Evolutionary conservation across 306 rosid genomes (phyloP).

Genomic region (Comarum palustre): DNA sequence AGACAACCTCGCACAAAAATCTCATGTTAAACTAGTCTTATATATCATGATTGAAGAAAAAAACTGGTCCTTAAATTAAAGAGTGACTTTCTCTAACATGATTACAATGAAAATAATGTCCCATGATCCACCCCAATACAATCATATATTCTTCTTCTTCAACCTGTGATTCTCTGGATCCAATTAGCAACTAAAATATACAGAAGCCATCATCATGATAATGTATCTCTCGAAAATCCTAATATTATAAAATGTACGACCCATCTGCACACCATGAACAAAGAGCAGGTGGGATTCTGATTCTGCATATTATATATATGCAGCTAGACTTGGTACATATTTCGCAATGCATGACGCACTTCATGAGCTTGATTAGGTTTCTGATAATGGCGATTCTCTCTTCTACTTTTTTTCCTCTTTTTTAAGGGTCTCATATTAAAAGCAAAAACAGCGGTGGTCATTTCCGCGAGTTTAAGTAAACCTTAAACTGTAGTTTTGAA

Average conservation of each 20-base stretch:
- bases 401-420: too few species aligned
- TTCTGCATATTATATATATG: conserved; percentile 18
- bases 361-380: not conserved
- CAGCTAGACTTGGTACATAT: not conserved
- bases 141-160: conserved; percentile 24
- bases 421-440: not conserved
- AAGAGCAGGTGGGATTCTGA: conserved; percentile 43
- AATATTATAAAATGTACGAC: not conserved
- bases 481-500: not conserved
- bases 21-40: conserved; percentile 19
- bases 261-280: conserved; percentile 36
- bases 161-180: conserved; percentile 33
- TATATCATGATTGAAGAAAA: not conserved
- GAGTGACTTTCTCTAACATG: not conserved
- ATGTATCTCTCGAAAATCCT: not conserved
- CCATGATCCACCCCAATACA: conserved; percentile 27
- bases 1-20: too few species aligned
- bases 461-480: not conserved
- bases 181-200: conserved; percentile 21
- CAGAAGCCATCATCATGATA: conserved; percentile 12
- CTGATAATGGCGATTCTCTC: not conserved
- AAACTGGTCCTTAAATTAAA: not conserved
- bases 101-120: not conserved
- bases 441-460: not conserved
- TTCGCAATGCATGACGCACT: conserved; percentile 4